Evolutionary conservation across 1,139 yeast genomes (phyloP).

Genomic region (Geotrichum cucujoidarum): DNA sequence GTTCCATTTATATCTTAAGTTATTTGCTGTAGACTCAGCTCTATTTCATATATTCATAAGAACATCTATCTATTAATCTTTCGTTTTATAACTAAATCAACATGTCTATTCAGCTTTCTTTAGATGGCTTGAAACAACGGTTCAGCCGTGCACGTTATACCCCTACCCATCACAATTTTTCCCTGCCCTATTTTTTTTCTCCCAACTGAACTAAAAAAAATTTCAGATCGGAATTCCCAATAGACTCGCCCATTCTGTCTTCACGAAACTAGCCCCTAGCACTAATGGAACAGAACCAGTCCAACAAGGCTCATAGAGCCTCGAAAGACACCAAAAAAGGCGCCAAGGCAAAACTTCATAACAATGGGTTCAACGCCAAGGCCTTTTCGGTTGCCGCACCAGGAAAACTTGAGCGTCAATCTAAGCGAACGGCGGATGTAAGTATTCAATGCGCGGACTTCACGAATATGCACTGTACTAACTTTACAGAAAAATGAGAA

Average conservation of each 20-base stretch:
- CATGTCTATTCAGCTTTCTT: too few species aligned
- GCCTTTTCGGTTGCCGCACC: constrained; percentile 95
- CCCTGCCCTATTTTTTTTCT: constrained; percentile 10
- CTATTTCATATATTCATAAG: too few species aligned
- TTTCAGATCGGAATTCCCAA: not conserved
- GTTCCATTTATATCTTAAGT: too few species aligned
- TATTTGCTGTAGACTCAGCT: too few species aligned
- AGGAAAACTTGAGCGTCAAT: constrained; percentile 77
- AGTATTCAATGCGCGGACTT: too few species aligned
- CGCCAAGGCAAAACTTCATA: constrained; percentile 82
- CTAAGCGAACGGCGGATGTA: constrained; percentile 78
- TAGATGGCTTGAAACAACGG: too few species aligned
- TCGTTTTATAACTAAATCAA: too few species aligned
- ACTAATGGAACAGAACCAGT: constrained; percentile 25
- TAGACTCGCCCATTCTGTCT: not conserved
- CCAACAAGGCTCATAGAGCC: constrained; percentile 48
- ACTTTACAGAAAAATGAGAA: constrained; percentile 56
- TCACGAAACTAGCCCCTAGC: not conserved
- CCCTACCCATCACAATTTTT: not conserved
- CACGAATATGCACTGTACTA: too few species aligned
- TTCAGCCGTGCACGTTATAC: too few species aligned
- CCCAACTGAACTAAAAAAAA: constrained; percentile 1
- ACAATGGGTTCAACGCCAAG: constrained; percentile 87
- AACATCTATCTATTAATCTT: too few species aligned
- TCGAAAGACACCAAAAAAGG: constrained; percentile 50